Evolutionary conservation across 805 yeast genomes (phyloP).

Genomic region (Monosporozyma unispora): DNA sequence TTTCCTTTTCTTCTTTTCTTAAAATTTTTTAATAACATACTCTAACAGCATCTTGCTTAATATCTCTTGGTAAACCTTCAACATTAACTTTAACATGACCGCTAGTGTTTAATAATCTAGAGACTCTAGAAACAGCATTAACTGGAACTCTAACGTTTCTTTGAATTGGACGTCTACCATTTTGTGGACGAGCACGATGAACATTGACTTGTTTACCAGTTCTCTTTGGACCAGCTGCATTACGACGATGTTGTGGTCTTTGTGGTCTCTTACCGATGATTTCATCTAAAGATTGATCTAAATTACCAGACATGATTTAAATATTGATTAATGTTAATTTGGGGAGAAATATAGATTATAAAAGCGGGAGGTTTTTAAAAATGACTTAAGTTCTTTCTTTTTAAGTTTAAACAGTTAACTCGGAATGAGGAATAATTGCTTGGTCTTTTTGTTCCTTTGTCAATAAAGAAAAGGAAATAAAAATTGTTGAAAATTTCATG

Average conservation of each 20-base stretch:
- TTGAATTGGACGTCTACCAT: conserved; percentile 13
- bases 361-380: background rate
- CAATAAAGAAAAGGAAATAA: background rate
- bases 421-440: background rate
- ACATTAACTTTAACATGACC: conserved; percentile 78
- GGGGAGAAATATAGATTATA: background rate
- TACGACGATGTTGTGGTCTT: conserved; percentile 27
- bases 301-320: conserved; percentile 57
- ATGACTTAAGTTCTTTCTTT: conserved; percentile 1
- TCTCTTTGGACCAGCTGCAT: conserved; percentile 26
- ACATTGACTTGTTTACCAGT: conserved; percentile 26
- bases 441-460: background rate
- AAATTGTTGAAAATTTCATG: background rate
- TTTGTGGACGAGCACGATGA: conserved; percentile 20
- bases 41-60: conserved; percentile 74
- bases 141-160: conserved; percentile 23
- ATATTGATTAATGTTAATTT: background rate
- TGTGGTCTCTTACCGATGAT: conserved; percentile 55
- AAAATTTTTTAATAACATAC: conserved; percentile 44
- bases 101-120: conserved; percentile 32
- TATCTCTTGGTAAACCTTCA: conserved; percentile 77
- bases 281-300: conserved; percentile 92
- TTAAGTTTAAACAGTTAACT: background rate
- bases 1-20: background rate
- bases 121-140: conserved; percentile 30